phyloP scores from a whole-genome alignment of 345 rosid genomes.

The Lepidium africanum region DNA sequence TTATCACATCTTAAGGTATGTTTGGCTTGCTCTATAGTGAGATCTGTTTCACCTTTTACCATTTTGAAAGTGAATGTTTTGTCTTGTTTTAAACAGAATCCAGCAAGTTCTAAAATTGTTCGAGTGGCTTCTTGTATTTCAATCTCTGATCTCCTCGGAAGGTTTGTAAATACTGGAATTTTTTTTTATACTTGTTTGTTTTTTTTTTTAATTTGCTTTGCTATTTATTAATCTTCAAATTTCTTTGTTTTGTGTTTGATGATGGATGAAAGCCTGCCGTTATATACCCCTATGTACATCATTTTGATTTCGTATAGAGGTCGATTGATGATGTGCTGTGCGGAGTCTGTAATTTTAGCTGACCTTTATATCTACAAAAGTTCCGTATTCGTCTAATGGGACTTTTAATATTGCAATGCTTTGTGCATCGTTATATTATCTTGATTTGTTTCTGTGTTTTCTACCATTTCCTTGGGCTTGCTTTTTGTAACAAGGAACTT shows the following conservation, averaged over 20 bases:
- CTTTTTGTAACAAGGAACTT: background rate
- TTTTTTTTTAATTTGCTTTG: background rate
- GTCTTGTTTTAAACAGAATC: slow-evolving; percentile 40
- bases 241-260: background rate
- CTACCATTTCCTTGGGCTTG: background rate
- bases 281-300: background rate
- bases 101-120: slow-evolving; percentile 57
- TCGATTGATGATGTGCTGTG: background rate
- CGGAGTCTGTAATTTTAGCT: background rate
- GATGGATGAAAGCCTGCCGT: background rate
- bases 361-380: background rate
- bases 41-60: background rate
- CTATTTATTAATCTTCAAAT: background rate
- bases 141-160: slow-evolving; percentile 59
- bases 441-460: background rate
- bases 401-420: background rate
- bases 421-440: background rate
- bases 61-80: background rate
- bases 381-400: background rate
- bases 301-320: background rate
- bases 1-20: slow-evolving; percentile 54
- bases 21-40: background rate
- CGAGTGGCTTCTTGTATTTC: slow-evolving; percentile 73
- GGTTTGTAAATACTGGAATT: slow-evolving; percentile 32
- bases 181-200: background rate